Percentiles rank a stretch among this genome's conserved stretches.
These are phyloP conservation scores for Petrea volubilis DNA, from an alignment of 257 asterid species.

Conservation along the genomic window DNA sequence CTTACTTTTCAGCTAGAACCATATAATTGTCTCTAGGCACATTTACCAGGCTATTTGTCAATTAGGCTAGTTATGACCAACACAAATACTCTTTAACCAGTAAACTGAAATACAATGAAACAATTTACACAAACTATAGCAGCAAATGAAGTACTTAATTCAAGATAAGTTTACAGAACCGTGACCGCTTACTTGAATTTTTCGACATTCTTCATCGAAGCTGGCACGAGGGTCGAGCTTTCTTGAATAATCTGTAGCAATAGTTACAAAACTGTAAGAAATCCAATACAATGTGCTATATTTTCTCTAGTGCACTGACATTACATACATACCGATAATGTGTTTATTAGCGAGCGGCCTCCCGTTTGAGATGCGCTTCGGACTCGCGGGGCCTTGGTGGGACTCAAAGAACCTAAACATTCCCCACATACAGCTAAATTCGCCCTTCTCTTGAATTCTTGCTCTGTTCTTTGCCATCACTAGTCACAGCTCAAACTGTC, in stretches of 20 bases:
- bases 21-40: neutral
- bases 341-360: conserved; percentile 16
- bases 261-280: neutral
- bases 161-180: neutral
- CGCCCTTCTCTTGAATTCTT: conserved; percentile 27
- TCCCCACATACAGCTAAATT: conserved; percentile 43
- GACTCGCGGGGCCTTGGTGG: conserved; percentile 25
- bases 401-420: conserved; percentile 36
- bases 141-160: neutral
- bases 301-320: too few relatives aligned
- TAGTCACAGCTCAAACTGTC: neutral
- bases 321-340: conserved; percentile 25
- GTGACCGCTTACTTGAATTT: conserved; percentile 30
- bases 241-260: conserved; percentile 28
- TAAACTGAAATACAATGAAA: neutral
- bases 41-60: neutral
- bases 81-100: too few relatives aligned
- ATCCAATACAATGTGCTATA: too few relatives aligned
- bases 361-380: conserved; percentile 36
- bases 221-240: conserved; percentile 21
- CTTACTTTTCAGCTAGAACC: neutral
- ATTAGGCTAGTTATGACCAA: too few relatives aligned
- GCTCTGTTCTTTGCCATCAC: conserved; percentile 35
- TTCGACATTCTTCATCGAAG: conserved; percentile 36
- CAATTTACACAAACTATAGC: neutral